phyloP scores from a whole-genome alignment of 2,329 filamentous ascomycete species.

The Penicillium sp. region DNA sequence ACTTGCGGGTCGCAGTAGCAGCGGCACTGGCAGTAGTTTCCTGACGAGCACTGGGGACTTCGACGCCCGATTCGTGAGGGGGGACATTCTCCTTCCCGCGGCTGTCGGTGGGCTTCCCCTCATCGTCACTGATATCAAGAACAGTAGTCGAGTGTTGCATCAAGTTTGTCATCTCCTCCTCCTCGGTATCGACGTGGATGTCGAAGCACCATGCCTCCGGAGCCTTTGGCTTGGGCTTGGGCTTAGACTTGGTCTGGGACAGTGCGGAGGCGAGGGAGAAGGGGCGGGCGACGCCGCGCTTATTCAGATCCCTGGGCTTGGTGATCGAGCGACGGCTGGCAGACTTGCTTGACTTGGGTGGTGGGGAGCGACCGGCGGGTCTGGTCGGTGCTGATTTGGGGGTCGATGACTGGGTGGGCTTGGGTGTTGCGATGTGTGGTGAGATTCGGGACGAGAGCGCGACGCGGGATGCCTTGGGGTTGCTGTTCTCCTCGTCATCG shows the following conservation, averaged over 20 bases:
- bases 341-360: conserved; percentile 69
- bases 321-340: conserved; percentile 68
- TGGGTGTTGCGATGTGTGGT: conserved; percentile 28
- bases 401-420: conserved; percentile 31
- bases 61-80: conserved; percentile 62
- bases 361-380: conserved; percentile 80
- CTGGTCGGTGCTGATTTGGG: conserved; percentile 59
- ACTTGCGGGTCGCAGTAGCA: conserved; percentile 38
- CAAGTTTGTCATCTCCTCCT: conserved; percentile 88
- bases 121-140: conserved; percentile 87
- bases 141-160: conserved; percentile 88
- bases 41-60: conserved; percentile 51
- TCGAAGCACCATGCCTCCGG: conserved; percentile 75
- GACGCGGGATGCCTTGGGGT: conserved; percentile 54
- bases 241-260: conserved; percentile 55
- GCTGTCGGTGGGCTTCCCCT: conserved; percentile 61
- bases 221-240: conserved; percentile 51
- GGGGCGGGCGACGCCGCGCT: conserved; percentile 54
- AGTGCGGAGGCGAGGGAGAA: conserved; percentile 82
- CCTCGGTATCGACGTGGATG: conserved; percentile 88
- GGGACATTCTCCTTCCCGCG: conserved; percentile 93
- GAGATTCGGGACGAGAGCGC: conserved; percentile 30
- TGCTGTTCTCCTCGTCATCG: conserved; percentile 40
- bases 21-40: conserved; percentile 10
- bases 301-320: conserved; percentile 66